Base-by-base conservation (phyloP, 305 asterid genomes). In the Monarda citriodora region DNA sequence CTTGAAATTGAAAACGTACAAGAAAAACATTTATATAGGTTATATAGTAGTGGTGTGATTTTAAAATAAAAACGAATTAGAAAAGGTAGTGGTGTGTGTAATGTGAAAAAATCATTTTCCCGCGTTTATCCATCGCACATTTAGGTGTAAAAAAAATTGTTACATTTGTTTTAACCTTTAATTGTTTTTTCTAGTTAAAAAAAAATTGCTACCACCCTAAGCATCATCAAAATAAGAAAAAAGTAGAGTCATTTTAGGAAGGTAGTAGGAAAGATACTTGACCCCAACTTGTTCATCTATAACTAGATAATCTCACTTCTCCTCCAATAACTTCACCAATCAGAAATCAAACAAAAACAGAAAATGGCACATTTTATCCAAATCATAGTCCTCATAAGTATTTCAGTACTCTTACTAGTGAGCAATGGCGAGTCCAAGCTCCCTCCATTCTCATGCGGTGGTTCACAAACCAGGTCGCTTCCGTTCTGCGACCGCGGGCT, bases 361-460 rank as follows among this genome's bases (percentile, higher is more conserved):
- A 32, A 20, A 42, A 72, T 66, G 65, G 42, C 31, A 34, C n/a
- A 50, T 36, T 49, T 56, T 53, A 73, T 62, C 69, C 67, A 45
- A 3, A 59, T 9, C 37, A 26, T 56, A 22, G 50, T 42, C 58
- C 74, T 70, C 57, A 67, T 51, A 1, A 34, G 7, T 7, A 32
- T 12, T 10, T 34, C 38, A 23, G 26, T 23, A 34, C 38, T 53
- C 49, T 21, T 42, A 26, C 34, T 52, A 26, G 23, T 50, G 2
- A 51, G 59, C 69, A 41, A 59, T 31, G 65, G 60, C 3, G 12
- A 58, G 53, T 25, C 82, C 53, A 56, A 67, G 6, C 66, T 58
- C 66, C 89, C 97, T 21, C 92, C 97, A 4, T 89, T 79, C 69
- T 85, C 96, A 7, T 89, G 97, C 11, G 86, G 73, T 51, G 57